These are phyloP conservation scores for Cercospora sp. DNA, from an alignment of 2,329 filamentous ascomycete species.

Conservation along the genomic window DNA sequence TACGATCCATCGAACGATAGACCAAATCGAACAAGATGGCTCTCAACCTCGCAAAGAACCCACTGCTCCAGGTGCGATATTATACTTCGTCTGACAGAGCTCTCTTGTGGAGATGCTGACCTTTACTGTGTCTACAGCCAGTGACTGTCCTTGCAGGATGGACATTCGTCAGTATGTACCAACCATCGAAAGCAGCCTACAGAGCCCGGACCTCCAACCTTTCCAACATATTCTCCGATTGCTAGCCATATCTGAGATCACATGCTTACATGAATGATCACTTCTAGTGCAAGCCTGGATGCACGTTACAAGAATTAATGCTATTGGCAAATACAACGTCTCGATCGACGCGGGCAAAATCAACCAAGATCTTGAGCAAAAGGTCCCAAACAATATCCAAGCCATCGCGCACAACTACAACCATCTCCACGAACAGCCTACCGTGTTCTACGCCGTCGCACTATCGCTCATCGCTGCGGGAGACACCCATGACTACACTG, in stretches of 20 bases:
- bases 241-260: background rate
- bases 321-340: constrained; percentile 13
- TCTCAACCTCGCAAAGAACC: constrained; percentile 2
- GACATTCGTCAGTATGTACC: constrained; percentile 5
- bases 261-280: background rate
- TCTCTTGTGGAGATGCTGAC: background rate
- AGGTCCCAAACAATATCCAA: constrained; percentile 11
- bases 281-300: constrained; percentile 8
- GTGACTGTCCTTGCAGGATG: constrained; percentile 5
- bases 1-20: background rate
- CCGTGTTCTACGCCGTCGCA: constrained; percentile 45
- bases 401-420: constrained; percentile 25
- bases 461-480: constrained; percentile 38
- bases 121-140: background rate
- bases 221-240: background rate
- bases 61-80: background rate
- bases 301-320: constrained; percentile 8
- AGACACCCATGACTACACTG: constrained; percentile 30
- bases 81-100: background rate
- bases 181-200: background rate
- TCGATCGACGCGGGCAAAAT: constrained; percentile 10
- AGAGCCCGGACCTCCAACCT: background rate
- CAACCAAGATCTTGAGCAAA: constrained; percentile 6
- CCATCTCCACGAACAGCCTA: constrained; percentile 29
- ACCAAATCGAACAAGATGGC: background rate